Conservation (phyloP, 2,329 filamentous ascomycete genomes). For the Colletotrichum godetiae region DNA sequence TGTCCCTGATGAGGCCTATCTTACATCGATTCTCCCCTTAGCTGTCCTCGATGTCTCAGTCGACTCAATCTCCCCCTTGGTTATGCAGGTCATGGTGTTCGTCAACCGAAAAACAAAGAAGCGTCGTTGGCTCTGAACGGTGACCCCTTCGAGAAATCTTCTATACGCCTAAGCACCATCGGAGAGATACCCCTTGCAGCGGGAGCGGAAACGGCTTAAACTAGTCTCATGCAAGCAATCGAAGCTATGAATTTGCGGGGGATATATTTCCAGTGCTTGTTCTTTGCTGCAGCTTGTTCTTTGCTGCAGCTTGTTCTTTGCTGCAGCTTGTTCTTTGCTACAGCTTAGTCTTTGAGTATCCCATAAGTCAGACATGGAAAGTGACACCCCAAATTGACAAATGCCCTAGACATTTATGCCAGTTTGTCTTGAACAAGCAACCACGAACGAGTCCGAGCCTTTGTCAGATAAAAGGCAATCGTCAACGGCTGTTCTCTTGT, state of each 20-base stretch:
- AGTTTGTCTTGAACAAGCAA: background rate
- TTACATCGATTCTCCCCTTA: background rate
- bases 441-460: background rate
- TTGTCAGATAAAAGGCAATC: background rate
- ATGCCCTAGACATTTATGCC: background rate
- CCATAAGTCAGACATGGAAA: background rate
- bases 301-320: background rate
- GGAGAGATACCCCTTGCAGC: background rate
- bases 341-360: background rate
- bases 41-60: background rate
- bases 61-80: background rate
- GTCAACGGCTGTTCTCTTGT: background rate
- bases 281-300: background rate
- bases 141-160: background rate
- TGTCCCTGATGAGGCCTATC: background rate
- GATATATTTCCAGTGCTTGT: background rate
- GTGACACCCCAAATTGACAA: background rate
- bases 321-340: background rate
- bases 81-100: background rate
- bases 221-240: background rate
- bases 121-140: background rate
- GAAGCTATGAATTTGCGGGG: background rate
- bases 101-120: background rate
- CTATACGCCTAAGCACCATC: background rate
- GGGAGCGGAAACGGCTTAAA: background rate